Evolutionary conservation across 2,329 filamentous ascomycete genomes (phyloP).

Genomic region (Cryphonectria nitschkei): DNA sequence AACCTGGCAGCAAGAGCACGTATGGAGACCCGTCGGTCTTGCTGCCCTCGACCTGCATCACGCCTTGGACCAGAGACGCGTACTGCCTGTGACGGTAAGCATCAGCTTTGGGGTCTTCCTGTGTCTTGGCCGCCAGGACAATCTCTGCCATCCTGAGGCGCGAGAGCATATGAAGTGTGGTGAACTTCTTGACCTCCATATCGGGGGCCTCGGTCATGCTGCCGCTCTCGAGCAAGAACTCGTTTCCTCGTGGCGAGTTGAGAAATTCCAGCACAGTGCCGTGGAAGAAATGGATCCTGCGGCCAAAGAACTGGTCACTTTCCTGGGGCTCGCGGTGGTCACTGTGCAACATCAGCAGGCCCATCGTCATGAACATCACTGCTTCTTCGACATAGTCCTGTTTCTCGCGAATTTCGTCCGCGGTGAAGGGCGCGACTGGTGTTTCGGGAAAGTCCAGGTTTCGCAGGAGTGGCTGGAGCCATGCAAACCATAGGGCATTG

Average conservation of each 20-base stretch:
- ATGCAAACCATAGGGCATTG: slow-evolving; percentile 10
- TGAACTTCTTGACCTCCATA: neutral
- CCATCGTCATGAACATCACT: neutral
- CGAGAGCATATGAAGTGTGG: neutral
- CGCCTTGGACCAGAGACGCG: neutral
- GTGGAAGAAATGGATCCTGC: slow-evolving; percentile 2
- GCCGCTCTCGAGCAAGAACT: neutral
- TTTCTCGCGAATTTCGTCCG: neutral
- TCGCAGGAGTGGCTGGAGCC: neutral
- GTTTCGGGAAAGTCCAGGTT: neutral
- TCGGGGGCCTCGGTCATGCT: neutral
- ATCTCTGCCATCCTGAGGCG: slow-evolving; percentile 12
- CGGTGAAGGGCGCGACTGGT: neutral
- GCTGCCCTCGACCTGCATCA: neutral
- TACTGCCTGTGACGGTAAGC: neutral
- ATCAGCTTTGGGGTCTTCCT: neutral
- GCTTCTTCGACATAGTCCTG: neutral
- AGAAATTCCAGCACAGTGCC: slow-evolving; percentile 5
- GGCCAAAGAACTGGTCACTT: slow-evolving; percentile 10
- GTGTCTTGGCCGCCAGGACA: slow-evolving; percentile 1
- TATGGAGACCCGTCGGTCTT: neutral
- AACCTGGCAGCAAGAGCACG: neutral
- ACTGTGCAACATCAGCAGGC: neutral
- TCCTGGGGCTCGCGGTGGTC: slow-evolving; percentile 8
- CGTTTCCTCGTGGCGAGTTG: neutral